These are phyloP conservation scores for Dendrostoma leiphaemia DNA, from an alignment of 2,329 filamentous ascomycete species.

Conservation along the genomic window DNA sequence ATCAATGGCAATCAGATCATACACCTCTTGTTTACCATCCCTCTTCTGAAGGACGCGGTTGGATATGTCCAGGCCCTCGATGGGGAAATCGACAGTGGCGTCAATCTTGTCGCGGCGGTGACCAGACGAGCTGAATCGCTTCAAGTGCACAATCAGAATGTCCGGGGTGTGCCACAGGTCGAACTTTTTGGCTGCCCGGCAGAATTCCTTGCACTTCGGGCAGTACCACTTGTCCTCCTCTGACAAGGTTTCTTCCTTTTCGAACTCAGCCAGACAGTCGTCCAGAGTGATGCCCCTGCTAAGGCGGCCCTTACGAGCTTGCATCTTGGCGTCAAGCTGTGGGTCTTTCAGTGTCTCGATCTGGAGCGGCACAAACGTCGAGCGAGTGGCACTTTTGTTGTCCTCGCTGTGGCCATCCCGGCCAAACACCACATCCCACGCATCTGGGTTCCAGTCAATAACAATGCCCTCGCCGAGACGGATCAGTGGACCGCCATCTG, in stretches of 20 bases:
- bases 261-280: constrained; percentile 91
- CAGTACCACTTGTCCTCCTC: constrained; percentile 98
- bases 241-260: constrained; percentile 88
- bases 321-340: constrained; percentile 62
- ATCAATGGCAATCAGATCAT: constrained; percentile 93
- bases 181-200: constrained; percentile 91
- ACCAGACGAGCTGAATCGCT: constrained; percentile 86
- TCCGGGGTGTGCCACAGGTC: constrained; percentile 97
- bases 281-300: constrained; percentile 80
- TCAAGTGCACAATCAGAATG: constrained; percentile 91
- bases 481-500: constrained; percentile 63
- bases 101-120: constrained; percentile 89
- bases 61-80: constrained; percentile 81
- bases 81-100: constrained; percentile 84
- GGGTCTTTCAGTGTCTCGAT: constrained; percentile 57
- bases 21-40: constrained; percentile 77
- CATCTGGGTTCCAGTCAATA: constrained; percentile 77
- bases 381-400: constrained; percentile 55
- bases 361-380: constrained; percentile 48
- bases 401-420: constrained; percentile 35
- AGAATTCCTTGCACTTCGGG: constrained; percentile 89
- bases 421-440: constrained; percentile 70
- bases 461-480: constrained; percentile 81
- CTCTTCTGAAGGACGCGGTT: constrained; percentile 76
- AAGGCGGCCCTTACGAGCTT: constrained; percentile 61